Conservation (phyloP, 1,284 basidiomycete genomes). For the Caloboletus firmus region DNA sequence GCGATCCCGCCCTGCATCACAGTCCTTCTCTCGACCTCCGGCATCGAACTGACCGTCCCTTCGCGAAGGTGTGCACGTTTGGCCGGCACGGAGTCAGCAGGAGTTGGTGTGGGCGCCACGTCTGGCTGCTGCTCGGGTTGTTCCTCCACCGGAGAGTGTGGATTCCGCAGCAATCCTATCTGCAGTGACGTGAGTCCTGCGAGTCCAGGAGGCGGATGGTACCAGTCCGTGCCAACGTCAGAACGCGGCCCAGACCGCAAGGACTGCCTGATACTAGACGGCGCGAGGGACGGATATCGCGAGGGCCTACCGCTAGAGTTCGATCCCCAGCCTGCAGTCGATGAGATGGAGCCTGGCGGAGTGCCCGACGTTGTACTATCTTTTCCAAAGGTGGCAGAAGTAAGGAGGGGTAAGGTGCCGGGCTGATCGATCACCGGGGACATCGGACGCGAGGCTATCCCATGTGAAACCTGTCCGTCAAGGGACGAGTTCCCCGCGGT, state of each 20-base stretch:
- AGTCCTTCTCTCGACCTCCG: conserved; percentile 27
- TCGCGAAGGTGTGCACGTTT: conserved; percentile 26
- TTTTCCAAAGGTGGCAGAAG: conserved; percentile 32
- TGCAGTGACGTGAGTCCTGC: conserved; percentile 18
- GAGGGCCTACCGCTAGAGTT: conserved; percentile 21
- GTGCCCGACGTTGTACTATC: conserved; percentile 7
- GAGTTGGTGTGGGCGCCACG: background rate
- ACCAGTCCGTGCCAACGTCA: conserved; percentile 28
- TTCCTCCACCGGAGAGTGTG: conserved; percentile 25
- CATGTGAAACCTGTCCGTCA: conserved; percentile 18
- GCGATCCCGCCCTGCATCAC: conserved; percentile 28
- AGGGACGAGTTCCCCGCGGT: conserved; percentile 7
- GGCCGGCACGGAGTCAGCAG: background rate
- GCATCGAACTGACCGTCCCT: conserved; percentile 14
- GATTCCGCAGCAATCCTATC: conserved; percentile 19
- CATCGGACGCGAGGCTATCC: conserved; percentile 6
- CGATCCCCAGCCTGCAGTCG: conserved; percentile 14
- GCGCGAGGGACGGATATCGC: conserved; percentile 32
- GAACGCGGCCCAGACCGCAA: conserved; percentile 10
- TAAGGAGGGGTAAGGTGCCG: conserved; percentile 21
- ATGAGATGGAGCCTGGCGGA: conserved; percentile 16
- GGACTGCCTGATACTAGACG: conserved; percentile 21
- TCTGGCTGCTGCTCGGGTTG: background rate
- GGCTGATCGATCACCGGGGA: conserved; percentile 5
- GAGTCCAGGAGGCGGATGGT: conserved; percentile 26